These are phyloP conservation scores for Talaromyces funiculosus DNA, from an alignment of 2,329 filamentous ascomycete species.

Conservation along the genomic window DNA sequence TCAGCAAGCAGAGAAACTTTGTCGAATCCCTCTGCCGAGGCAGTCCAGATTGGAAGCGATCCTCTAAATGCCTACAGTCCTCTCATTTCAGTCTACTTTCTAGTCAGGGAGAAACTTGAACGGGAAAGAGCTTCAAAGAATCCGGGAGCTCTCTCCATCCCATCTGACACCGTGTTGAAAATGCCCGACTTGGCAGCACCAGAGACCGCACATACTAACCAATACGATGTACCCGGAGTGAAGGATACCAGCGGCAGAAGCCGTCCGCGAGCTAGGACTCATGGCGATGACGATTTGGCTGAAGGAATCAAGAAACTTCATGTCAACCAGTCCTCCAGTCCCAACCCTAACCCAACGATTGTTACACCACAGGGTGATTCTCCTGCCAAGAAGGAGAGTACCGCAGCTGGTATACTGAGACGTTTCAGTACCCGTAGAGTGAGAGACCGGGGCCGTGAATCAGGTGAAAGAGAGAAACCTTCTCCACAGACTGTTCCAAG, in stretches of 20 bases:
- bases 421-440: slow-evolving; percentile 85
- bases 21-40: slow-evolving; percentile 75
- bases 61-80: slow-evolving; percentile 91
- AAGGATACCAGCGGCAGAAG: slow-evolving; percentile 77
- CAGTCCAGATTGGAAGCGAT: slow-evolving; percentile 73
- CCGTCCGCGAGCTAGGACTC: slow-evolving; percentile 79
- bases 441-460: slow-evolving; percentile 48
- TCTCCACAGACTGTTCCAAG: slow-evolving; percentile 65
- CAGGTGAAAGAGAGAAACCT: slow-evolving; percentile 42
- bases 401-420: slow-evolving; percentile 75
- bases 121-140: slow-evolving; percentile 61
- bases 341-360: slow-evolving; percentile 43
- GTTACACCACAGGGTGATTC: slow-evolving; percentile 56
- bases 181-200: slow-evolving; percentile 75
- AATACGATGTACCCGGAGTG: slow-evolving; percentile 86
- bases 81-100: slow-evolving; percentile 86
- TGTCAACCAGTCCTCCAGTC: slow-evolving; percentile 44
- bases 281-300: slow-evolving; percentile 85
- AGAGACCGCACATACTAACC: slow-evolving; percentile 82
- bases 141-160: slow-evolving; percentile 54
- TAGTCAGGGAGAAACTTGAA: slow-evolving; percentile 91
- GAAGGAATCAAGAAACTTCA: slow-evolving; percentile 66
- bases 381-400: slow-evolving; percentile 74
- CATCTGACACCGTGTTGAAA: slow-evolving; percentile 52
- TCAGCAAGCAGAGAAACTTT: slow-evolving; percentile 87